Percentiles rank a stretch among this genome's conserved stretches.
phyloP scores from a whole-genome alignment of 2,329 filamentous ascomycete species.

The Zalaria sp. region DNA sequence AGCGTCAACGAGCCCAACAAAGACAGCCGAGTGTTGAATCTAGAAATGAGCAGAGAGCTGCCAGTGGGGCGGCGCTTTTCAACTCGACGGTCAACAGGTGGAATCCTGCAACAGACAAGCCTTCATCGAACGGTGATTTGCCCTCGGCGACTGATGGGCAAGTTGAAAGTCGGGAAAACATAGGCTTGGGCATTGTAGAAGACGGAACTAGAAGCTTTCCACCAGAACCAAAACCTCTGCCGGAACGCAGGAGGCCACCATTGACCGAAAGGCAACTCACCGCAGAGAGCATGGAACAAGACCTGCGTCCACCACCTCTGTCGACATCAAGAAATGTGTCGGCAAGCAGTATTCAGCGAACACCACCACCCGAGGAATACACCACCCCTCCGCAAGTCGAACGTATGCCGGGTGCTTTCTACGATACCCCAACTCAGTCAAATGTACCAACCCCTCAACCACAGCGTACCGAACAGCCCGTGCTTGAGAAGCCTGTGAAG shows the following conservation, averaged over 20 bases:
- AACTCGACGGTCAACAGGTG: conserved; percentile 7
- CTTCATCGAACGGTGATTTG: neutral
- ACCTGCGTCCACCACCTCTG: conserved; percentile 17
- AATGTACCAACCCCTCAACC: conserved; percentile 3
- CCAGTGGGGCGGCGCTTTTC: conserved; percentile 4
- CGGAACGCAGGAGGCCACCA: conserved; percentile 51
- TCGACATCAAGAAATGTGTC: conserved; percentile 6
- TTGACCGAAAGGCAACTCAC: conserved; percentile 39
- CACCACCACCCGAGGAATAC: conserved; percentile 2
- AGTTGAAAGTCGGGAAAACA: too few relatives aligned
- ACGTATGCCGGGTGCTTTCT: conserved; percentile 5
- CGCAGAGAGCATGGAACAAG: conserved; percentile 5
- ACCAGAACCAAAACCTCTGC: conserved; percentile 17
- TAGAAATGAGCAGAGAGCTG: neutral
- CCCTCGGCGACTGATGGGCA: neutral
- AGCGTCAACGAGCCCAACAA: conserved; percentile 15
- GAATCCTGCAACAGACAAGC: conserved; percentile 5
- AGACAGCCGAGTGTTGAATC: conserved; percentile 9
- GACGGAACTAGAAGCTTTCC: too few relatives aligned
- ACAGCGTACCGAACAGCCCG: conserved; percentile 1
- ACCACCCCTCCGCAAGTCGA: neutral
- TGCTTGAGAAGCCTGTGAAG: conserved; percentile 2
- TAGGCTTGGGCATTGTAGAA: too few relatives aligned
- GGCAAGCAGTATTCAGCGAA: conserved; percentile 2
- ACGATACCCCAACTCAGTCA: conserved; percentile 7